Base-by-base conservation (phyloP, 1,284 basidiomycete species). In the Puccinia triticina region DNA sequence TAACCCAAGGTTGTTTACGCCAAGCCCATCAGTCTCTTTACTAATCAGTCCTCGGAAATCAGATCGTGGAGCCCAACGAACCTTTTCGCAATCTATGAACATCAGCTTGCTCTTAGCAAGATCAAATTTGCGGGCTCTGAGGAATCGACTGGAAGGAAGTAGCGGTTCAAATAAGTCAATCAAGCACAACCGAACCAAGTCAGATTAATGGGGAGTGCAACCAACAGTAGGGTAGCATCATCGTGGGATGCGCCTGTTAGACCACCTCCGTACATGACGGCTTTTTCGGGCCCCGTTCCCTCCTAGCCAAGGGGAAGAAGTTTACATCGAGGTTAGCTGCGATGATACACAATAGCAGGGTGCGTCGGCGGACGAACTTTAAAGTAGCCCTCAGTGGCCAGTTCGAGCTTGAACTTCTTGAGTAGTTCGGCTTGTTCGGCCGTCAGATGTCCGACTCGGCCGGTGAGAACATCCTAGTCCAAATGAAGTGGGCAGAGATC, bases 61-160 rank as follows among this genome's bases (percentile, higher is more conserved):
- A 43, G 40, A 43, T 43, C 7, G 40, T n/a, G n/a, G n/a, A n/a
- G n/a, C n/a, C n/a, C n/a, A n/a, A n/a, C 14, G 7, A 7, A 81
- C 78, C 69, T 81, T 89, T 87, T 98, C 95, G 77, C 91, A 91
- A 78, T 89, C 89, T 83, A 92, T 86, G 85, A 98, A 89, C 96
- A 98, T 98, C 85, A 89, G 88, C 89, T 95, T 95, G 21, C 95
- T 90, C 86, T 92, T 92, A 61, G 88, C 86, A 5, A 97, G 87
- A 88, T 98, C 94, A 86, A 98, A 98, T 88, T 94, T 96, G 84
- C 96, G 90, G 5, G 96, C 96, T 55, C 96, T 91, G 83, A 98
- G 89, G 89, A 98, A 98, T 12, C 86, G 86, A 64, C 85, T 86
- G 84, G 12, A 8, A 71, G 14, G 43, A 53, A 76, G 14, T 29